Conservation (phyloP, 345 rosid genomes). For the Adansonia digitata region DNA sequence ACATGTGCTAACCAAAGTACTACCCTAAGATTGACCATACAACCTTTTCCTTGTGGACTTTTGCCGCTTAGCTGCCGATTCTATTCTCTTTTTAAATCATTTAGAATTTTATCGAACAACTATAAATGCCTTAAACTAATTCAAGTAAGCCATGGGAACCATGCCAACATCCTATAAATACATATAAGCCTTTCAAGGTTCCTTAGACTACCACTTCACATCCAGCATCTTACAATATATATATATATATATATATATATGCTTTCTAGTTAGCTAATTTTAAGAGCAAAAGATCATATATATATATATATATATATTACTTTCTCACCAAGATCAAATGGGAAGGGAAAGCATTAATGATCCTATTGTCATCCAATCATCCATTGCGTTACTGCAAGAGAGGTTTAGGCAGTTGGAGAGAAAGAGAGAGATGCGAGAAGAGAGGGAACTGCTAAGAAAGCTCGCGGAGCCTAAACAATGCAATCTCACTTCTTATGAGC, state of each 20-base stretch:
- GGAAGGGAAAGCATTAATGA: slow-evolving; percentile 36
- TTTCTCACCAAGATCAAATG: no score
- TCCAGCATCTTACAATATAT: no score
- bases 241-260: no score
- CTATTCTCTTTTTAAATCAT: slow-evolving; percentile 29
- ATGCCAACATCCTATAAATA: slow-evolving; percentile 26
- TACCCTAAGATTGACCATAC: slow-evolving; percentile 49
- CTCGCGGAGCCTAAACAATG: slow-evolving; percentile 30
- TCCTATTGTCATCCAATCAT: slow-evolving; percentile 44
- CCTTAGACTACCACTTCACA: slow-evolving; percentile 5
- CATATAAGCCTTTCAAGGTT: slow-evolving; percentile 9
- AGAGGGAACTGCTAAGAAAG: slow-evolving; percentile 39
- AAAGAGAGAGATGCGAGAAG: slow-evolving; percentile 60
- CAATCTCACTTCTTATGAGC: slow-evolving; percentile 26
- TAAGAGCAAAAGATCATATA: background rate
- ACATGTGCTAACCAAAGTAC: slow-evolving; percentile 32
- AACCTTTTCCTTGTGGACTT: slow-evolving; percentile 52
- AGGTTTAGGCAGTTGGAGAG: slow-evolving; percentile 61
- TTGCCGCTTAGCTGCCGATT: slow-evolving; percentile 54
- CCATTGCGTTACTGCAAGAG: slow-evolving; percentile 71
- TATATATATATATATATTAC: no score
- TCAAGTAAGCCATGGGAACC: slow-evolving; percentile 13
- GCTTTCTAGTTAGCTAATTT: background rate
- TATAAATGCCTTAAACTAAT: slow-evolving; percentile 30
- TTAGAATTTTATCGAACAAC: slow-evolving; percentile 43